Percentiles rank a stretch among this genome's conserved stretches.
Conservation (phyloP, 2,329 filamentous ascomycete genomes). For the Albifimbria verrucaria region DNA sequence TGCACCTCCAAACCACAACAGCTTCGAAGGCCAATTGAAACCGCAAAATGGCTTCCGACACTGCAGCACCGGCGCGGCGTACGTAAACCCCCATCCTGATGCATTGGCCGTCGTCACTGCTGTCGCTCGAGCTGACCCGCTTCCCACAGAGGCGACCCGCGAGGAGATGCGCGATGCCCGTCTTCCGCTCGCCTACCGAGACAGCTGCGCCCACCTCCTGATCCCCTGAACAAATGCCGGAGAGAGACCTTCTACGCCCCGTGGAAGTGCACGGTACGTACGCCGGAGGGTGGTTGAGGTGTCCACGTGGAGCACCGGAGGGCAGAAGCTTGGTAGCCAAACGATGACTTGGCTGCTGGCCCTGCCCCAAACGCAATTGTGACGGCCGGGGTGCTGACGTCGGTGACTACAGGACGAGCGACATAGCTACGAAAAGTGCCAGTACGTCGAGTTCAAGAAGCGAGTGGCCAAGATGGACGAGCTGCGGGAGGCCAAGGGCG, state of each 20-base stretch:
- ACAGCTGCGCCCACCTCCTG: slow-evolving; percentile 90
- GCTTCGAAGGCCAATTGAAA: slow-evolving; percentile 30
- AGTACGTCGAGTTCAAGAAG: slow-evolving; percentile 98
- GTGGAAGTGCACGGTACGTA: slow-evolving; percentile 93
- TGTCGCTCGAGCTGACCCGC: background rate
- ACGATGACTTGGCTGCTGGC: slow-evolving; percentile 13
- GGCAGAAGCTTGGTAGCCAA: background rate
- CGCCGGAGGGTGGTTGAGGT: no score
- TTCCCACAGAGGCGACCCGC: slow-evolving; percentile 65
- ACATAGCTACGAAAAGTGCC: slow-evolving; percentile 98
- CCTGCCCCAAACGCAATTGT: slow-evolving; percentile 4
- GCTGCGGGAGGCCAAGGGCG: slow-evolving; percentile 79
- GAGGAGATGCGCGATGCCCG: slow-evolving; percentile 92
- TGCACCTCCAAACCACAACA: slow-evolving; percentile 19
- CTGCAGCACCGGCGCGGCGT: slow-evolving; percentile 35
- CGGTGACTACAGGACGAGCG: slow-evolving; percentile 73
- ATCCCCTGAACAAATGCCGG: slow-evolving; percentile 94
- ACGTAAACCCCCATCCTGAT: slow-evolving; percentile 18
- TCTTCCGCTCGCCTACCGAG: slow-evolving; percentile 86
- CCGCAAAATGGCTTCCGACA: slow-evolving; percentile 33
- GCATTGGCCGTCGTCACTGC: background rate
- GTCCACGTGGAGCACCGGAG: slow-evolving; percentile 3
- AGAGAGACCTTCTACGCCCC: slow-evolving; percentile 88
- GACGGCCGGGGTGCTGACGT: no score
- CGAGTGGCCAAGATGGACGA: slow-evolving; percentile 98